Base-by-base conservation (phyloP, 495 filamentous ascomycete species). In the Aspergillus wentii region DNA sequence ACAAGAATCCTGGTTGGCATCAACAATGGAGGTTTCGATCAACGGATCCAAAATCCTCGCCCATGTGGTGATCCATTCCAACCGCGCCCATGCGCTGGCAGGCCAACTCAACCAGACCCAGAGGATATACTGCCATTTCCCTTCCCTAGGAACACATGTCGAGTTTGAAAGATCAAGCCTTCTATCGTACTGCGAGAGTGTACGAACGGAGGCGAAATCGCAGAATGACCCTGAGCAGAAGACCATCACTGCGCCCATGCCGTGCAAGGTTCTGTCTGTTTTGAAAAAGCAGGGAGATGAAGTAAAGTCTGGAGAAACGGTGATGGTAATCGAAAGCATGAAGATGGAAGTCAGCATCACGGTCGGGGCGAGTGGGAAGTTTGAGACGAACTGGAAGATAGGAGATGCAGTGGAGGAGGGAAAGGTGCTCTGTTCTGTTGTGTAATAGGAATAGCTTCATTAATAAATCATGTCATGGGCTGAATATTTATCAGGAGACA, bases 241-340 rank as follows among this genome's bases (percentile, higher is more conserved):
- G 38, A 85, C 76, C 38, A 83, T 94, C 8, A 61, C 78, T 26
- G 81, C 87, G 16, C 87, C 87, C 1, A 91, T 92, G 86, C 86
- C 86, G 15, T 90, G 86, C 57, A 92, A 90, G 60, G 79, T 91
- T 2, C 56, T 91, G 25, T 72, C 82, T 25, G 80, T 88, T 4
- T 76, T 86, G 56, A 83, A 86, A 46, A 57, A 72, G 26, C 83
- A 80, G 48, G 88, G 88, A 0, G 78, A 86, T 38, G 60, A 49
- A 23, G 87, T 94, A 15, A 71, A 75, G 48, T 86, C 84, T 58
- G 86, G 84, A 23, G 75, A 88, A 31, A 71, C 81, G 10, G 66
- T 95, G 30, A 85, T 94, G 37, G 86, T 95, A 0, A 89, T 95
- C 51, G 88, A 95, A 61, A 92, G 86, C 38, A 95, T 95, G 88